Percentiles rank a stretch among this genome's conserved stretches.
Evolutionary conservation across 306 rosid genomes (phyloP).

Genomic region (Vicia faba): DNA sequence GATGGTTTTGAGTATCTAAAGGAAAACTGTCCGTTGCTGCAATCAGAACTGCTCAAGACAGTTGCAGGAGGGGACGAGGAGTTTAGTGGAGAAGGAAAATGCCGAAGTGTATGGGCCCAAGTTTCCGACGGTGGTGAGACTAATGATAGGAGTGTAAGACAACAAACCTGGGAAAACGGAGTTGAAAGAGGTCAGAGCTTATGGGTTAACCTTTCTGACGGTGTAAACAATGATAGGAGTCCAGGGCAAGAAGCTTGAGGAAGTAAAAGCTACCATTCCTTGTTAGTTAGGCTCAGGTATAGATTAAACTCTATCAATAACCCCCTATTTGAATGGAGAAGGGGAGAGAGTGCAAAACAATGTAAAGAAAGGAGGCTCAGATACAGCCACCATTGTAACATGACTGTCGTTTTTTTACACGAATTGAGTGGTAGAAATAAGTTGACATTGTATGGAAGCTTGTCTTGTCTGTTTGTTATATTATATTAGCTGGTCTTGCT

Average conservation of each 20-base stretch:
- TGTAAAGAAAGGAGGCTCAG: slow-evolving; percentile 36
- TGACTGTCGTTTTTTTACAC: slow-evolving; percentile 13
- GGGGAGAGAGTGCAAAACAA: slow-evolving; percentile 28
- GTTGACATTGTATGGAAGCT: slow-evolving; percentile 35
- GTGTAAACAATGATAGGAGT: slow-evolving; percentile 67
- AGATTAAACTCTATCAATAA: slow-evolving; percentile 27
- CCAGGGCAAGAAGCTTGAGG: slow-evolving; percentile 70
- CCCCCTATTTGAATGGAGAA: background rate
- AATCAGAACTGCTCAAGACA: slow-evolving; percentile 90
- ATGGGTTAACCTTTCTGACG: slow-evolving; percentile 83
- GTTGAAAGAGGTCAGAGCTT: slow-evolving; percentile 65
- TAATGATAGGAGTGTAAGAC: slow-evolving; percentile 79
- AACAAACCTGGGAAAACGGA: slow-evolving; percentile 85
- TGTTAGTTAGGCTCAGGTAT: slow-evolving; percentile 31
- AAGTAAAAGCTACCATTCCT: slow-evolving; percentile 29
- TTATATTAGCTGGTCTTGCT: slow-evolving; percentile 24
- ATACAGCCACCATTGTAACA: slow-evolving; percentile 38
- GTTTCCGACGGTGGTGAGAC: slow-evolving; percentile 92
- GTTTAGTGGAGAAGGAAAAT: slow-evolving; percentile 81
- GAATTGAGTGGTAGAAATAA: slow-evolving; percentile 30
- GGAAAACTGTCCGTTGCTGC: slow-evolving; percentile 85
- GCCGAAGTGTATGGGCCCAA: slow-evolving; percentile 93
- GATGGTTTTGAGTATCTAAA: slow-evolving; percentile 92
- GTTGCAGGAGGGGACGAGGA: slow-evolving; percentile 94
- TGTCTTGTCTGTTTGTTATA: slow-evolving; percentile 19